phyloP scores from a whole-genome alignment of 2,329 filamentous ascomycete species.

The Ophiosphaerella narmari region DNA sequence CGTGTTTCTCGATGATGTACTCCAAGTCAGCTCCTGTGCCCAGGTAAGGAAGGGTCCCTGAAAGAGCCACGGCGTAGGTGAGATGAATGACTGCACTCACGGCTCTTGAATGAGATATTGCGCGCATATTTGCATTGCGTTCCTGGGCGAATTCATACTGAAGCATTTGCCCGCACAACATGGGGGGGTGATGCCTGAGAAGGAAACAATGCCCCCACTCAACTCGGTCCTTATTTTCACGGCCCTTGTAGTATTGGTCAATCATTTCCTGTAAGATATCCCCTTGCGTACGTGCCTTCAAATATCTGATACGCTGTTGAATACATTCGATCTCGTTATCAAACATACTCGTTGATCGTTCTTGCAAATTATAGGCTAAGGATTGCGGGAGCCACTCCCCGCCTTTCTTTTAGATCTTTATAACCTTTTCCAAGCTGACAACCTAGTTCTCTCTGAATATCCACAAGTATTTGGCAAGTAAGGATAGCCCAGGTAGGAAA shows the following conservation, averaged over 20 bases:
- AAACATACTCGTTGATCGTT: too few species aligned
- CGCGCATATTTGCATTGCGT: neutral
- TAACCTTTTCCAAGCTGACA: too few species aligned
- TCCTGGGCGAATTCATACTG: neutral
- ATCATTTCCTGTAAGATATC: too few species aligned
- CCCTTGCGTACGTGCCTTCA: too few species aligned
- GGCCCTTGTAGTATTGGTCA: too few species aligned
- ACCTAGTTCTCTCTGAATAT: constrained; percentile 7
- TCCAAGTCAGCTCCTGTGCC: neutral
- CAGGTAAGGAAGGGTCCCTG: neutral
- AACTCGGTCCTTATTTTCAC: neutral
- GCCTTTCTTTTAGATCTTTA: too few species aligned
- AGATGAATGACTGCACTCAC: neutral
- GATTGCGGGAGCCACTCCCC: too few species aligned
- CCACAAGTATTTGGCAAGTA: constrained; percentile 8
- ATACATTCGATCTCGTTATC: too few species aligned
- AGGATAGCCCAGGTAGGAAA: constrained; percentile 6
- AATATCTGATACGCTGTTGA: too few species aligned
- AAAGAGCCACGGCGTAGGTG: neutral
- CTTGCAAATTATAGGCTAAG: too few species aligned
- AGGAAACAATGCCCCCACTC: neutral
- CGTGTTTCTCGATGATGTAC: neutral
- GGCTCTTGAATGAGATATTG: neutral
- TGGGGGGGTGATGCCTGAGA: neutral
- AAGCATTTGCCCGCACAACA: neutral